Evolutionary conservation across 495 filamentous ascomycete genomes (phyloP).

Genomic region (Podospora pseudopauciseta): DNA sequence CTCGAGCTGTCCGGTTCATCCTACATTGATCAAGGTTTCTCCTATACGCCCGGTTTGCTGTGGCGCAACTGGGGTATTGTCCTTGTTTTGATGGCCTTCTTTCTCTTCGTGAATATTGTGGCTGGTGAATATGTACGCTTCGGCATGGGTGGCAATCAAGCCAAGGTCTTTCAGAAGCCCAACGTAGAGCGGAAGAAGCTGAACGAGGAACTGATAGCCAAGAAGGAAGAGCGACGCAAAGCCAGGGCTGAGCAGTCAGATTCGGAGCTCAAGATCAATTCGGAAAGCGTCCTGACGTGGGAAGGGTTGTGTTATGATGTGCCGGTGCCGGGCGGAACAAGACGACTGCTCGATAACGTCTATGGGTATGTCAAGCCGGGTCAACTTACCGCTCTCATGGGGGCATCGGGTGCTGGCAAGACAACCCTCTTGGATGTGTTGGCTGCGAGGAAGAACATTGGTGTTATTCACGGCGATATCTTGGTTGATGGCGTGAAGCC

Average conservation of each 20-base stretch:
- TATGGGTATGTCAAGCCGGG: constrained; percentile 79
- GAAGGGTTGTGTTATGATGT: constrained; percentile 77
- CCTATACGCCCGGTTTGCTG: constrained; percentile 56
- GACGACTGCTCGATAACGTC: constrained; percentile 65
- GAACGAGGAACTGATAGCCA: constrained; percentile 60
- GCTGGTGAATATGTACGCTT: constrained; percentile 75
- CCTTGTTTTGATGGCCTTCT: constrained; percentile 61
- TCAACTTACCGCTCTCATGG: constrained; percentile 77
- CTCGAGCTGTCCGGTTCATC: constrained; percentile 53
- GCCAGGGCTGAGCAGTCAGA: constrained; percentile 43
- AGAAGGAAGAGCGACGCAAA: constrained; percentile 54
- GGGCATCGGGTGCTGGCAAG: constrained; percentile 82
- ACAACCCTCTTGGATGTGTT: constrained; percentile 79
- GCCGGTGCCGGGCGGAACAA: constrained; percentile 62
- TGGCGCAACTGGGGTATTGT: constrained; percentile 80
- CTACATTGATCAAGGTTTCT: constrained; percentile 62
- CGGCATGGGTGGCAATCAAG: constrained; percentile 70
- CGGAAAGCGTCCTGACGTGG: constrained; percentile 72
- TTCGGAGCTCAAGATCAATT: constrained; percentile 61
- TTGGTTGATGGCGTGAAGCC: constrained; percentile 67
- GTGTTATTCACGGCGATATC: constrained; percentile 69
- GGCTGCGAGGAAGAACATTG: constrained; percentile 72
- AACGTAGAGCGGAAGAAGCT: constrained; percentile 65
- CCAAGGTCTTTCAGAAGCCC: constrained; percentile 70
- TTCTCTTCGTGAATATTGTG: constrained; percentile 64